Evolutionary conservation across 306 rosid genomes (phyloP).

Genomic region (Cucurbita ficifolia): DNA sequence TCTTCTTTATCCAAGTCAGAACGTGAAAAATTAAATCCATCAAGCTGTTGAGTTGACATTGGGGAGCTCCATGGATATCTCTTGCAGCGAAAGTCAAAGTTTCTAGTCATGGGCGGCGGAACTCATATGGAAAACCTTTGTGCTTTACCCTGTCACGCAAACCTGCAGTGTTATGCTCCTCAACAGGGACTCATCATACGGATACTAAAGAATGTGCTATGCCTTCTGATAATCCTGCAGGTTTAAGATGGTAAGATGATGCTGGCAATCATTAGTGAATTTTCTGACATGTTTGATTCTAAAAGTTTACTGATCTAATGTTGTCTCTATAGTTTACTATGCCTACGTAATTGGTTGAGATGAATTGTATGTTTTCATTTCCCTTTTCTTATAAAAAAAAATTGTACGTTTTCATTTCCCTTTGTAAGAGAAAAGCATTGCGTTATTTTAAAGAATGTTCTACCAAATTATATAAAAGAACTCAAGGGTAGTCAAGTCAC

Average conservation of each 20-base stretch:
- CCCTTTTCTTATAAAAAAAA: no score
- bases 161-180: constrained; percentile 30
- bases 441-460: not conserved
- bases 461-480: not conserved
- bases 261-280: not conserved
- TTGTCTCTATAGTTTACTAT: not conserved
- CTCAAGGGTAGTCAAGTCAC: not conserved
- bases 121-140: constrained; percentile 25
- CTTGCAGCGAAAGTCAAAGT: constrained; percentile 19
- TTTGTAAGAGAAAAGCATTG: not conserved
- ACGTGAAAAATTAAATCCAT: constrained; percentile 24
- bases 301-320: not conserved
- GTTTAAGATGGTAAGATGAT: constrained; percentile 34
- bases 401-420: not conserved
- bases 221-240: constrained; percentile 41
- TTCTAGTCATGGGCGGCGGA: constrained; percentile 19
- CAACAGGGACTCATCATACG: constrained; percentile 42
- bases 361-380: not conserved
- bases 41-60: constrained; percentile 25
- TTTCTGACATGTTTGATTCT: not conserved
- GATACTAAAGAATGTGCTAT: constrained; percentile 37
- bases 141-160: constrained; percentile 28
- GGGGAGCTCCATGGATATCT: constrained; percentile 23
- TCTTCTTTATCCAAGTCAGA: constrained; percentile 30
- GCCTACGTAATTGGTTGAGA: not conserved